phyloP scores from a whole-genome alignment of 176 grass and related monocot species.

The Aegilops sharonensis region DNA sequence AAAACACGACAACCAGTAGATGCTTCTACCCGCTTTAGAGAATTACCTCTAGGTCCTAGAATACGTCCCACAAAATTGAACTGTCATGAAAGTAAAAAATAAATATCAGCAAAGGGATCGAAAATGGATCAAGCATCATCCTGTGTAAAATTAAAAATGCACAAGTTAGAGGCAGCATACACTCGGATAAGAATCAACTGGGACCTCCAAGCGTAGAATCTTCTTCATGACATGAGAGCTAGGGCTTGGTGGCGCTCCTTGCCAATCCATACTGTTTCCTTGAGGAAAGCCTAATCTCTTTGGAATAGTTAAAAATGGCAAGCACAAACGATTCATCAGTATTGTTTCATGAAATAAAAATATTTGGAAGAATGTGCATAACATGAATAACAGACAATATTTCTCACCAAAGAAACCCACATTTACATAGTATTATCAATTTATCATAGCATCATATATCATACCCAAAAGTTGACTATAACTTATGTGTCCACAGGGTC shows the following conservation, averaged over 20 bases:
- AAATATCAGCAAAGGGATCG: slow-evolving; percentile 24
- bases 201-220: slow-evolving; percentile 89
- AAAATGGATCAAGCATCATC: slow-evolving; percentile 11
- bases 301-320: slow-evolving; percentile 33
- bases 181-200: slow-evolving; percentile 83
- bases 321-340: slow-evolving; percentile 27
- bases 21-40: slow-evolving; percentile 90
- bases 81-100: slow-evolving; percentile 37
- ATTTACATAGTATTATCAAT: slow-evolving; percentile 1
- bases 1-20: slow-evolving; percentile 99
- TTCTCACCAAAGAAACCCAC: neutral
- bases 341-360: neutral
- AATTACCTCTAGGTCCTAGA: slow-evolving; percentile 96
- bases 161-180: slow-evolving; percentile 39
- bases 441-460: neutral
- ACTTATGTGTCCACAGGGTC: neutral
- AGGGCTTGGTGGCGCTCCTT: slow-evolving; percentile 84
- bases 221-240: slow-evolving; percentile 82
- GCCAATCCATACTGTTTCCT: slow-evolving; percentile 87
- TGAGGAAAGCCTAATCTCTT: slow-evolving; percentile 82
- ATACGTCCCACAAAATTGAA: slow-evolving; percentile 99
- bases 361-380: slow-evolving; percentile 1
- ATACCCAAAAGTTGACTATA: neutral
- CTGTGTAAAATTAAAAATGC: neutral
- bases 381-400: neutral